Evolutionary conservation across 2,329 filamentous ascomycete species (phyloP).

Genomic region (Lachnellula cervina): DNA sequence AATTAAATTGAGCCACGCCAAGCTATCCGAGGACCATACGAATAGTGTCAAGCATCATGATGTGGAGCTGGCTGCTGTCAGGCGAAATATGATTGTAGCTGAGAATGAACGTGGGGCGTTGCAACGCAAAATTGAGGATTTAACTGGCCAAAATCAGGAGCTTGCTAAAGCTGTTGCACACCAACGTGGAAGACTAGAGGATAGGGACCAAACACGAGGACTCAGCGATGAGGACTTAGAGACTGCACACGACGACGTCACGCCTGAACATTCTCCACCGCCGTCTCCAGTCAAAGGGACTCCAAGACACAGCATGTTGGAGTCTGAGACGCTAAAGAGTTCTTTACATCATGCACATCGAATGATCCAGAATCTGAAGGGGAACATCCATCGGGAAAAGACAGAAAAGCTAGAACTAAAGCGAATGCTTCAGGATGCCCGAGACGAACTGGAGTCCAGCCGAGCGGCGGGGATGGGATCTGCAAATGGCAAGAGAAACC

Average conservation of each 20-base stretch:
- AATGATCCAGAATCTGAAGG: constrained; percentile 93
- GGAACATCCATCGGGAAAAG: constrained; percentile 94
- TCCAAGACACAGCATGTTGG: constrained; percentile 84
- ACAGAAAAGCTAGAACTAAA: constrained; percentile 96
- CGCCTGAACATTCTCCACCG: constrained; percentile 86
- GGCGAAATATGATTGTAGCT: constrained; percentile 70
- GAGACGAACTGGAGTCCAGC: constrained; percentile 79
- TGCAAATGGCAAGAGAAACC: constrained; percentile 53
- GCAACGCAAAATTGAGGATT: constrained; percentile 81
- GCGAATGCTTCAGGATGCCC: constrained; percentile 89
- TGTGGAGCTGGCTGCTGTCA: constrained; percentile 77
- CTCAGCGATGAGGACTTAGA: constrained; percentile 59
- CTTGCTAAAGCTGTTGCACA: constrained; percentile 78
- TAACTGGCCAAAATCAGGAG: constrained; percentile 85
- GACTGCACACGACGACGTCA: constrained; percentile 62
- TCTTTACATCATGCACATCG: constrained; percentile 91
- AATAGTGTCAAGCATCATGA: constrained; percentile 77
- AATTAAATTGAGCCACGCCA: constrained; percentile 72
- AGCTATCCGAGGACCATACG: constrained; percentile 74
- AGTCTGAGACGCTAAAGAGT: constrained; percentile 91
- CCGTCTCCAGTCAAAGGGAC: constrained; percentile 88
- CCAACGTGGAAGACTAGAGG: constrained; percentile 61
- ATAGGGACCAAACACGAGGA: constrained; percentile 56
- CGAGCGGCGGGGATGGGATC: constrained; percentile 43
- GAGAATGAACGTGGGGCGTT: constrained; percentile 75